phyloP scores from a whole-genome alignment of 2,329 filamentous ascomycete species.

The Dactylellina parvicollis region DNA sequence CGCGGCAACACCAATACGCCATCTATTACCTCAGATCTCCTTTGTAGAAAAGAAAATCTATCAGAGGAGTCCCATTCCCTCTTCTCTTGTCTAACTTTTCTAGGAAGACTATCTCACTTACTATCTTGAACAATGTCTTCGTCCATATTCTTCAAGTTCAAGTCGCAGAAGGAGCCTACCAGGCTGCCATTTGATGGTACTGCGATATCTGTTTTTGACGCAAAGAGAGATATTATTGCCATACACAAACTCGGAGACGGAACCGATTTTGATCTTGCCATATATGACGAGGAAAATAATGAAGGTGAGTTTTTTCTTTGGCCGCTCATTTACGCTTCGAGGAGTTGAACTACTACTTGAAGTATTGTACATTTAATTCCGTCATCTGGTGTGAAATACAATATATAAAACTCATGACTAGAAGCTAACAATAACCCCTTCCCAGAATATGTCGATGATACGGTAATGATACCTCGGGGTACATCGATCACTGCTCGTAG shows the following conservation, averaged over 20 bases:
- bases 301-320: conserved; percentile 66
- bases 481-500: conserved; percentile 91
- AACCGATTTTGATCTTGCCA: conserved; percentile 92
- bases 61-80: conserved; percentile 7
- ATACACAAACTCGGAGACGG: conserved; percentile 94
- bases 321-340: neutral
- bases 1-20: conserved; percentile 6
- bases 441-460: conserved; percentile 95
- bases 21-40: conserved; percentile 13
- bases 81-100: conserved; percentile 15
- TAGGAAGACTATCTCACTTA: conserved; percentile 30
- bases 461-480: conserved; percentile 93
- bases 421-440: conserved; percentile 4
- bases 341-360: neutral
- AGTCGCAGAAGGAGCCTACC: conserved; percentile 94
- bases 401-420: neutral
- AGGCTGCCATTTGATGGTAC: conserved; percentile 97
- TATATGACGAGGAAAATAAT: conserved; percentile 89
- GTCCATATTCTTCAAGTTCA: conserved; percentile 99
- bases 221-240: conserved; percentile 98
- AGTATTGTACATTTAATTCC: neutral
- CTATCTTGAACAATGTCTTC: conserved; percentile 74
- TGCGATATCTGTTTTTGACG: conserved; percentile 95
- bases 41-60: conserved; percentile 31
- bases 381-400: neutral